Conservation (phyloP, 139 green algal genomes). For the Ostreobium quekettii region DNA sequence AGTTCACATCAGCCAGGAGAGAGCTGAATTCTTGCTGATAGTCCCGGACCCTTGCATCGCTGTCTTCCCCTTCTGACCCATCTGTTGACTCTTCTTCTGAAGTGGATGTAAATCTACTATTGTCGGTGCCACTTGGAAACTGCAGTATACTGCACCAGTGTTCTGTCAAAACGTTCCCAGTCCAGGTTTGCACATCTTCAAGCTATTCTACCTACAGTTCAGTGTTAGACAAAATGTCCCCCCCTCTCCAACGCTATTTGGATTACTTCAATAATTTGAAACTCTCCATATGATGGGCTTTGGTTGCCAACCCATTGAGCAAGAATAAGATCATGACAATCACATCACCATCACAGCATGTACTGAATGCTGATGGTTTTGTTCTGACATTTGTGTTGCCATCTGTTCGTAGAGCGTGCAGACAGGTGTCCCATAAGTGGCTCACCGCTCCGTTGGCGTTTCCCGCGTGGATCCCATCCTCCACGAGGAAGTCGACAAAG, state of each 20-base stretch:
- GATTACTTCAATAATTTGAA: too few species aligned
- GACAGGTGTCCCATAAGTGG: not conserved
- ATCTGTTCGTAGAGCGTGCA: not conserved
- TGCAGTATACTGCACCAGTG: conserved; percentile 5
- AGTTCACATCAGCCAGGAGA: conserved; percentile 31
- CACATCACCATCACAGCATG: not conserved
- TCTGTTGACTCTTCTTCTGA: conserved; percentile 14
- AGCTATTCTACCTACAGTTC: too few species aligned
- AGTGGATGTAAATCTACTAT: too few species aligned
- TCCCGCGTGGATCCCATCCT: conserved; percentile 49
- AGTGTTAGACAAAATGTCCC: too few species aligned
- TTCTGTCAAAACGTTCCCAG: conserved; percentile 19
- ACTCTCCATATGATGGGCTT: too few species aligned
- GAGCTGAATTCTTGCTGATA: conserved; percentile 25
- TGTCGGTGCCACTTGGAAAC: conserved; percentile 9
- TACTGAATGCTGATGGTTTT: not conserved
- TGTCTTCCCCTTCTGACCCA: not conserved
- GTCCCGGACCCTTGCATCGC: not conserved
- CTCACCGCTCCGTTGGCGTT: conserved; percentile 39
- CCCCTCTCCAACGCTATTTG: too few species aligned
- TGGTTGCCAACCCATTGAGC: too few species aligned
- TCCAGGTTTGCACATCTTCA: too few species aligned
- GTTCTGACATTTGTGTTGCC: not conserved
- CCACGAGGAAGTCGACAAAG: conserved; percentile 49
- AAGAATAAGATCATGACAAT: not conserved